Evolutionary conservation across 805 yeast species (phyloP), one percentile per base, ranked within the genome.

Genomic region (Candida oleophila): DNA sequence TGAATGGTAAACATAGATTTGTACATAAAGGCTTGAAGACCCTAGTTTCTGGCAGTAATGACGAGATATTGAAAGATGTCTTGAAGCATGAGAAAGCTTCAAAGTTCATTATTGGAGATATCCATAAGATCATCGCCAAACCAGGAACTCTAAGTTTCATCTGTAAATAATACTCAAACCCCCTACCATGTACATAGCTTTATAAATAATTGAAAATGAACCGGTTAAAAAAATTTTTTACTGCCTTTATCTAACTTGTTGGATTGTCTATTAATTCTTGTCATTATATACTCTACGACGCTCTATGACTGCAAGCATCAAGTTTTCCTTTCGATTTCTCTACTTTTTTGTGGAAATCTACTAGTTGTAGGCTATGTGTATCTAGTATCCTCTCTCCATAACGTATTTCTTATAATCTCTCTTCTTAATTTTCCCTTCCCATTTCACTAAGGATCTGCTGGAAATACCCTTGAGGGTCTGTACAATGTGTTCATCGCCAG

Each of bases 1-100:
- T 90, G 36, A 83, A 90, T 59, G 96, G 96, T 3, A 84, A 81
- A 57, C 75, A 78, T 64, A 77, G 84, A 53, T 78, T 79, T 49
- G 68, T 69, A 15, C 69, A 74, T 45, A 55, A 56, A 7, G 76
- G 56, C 4, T 22, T 38, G 2, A 70, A 68, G 38, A 64, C 67
- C 2, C 65, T 82, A 32, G 51, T 65, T 8, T 55, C 66, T 9
- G 56, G 66, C 38, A 60, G 65, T 2, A 71, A 68, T 3, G 64
- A 52, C 0, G 58, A 56, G 3, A 65, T 80, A 15, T 49, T 78
- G 19, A 62, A 66, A 9, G 67, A 62, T 14, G 46, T 81, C 2
- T 43, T 61, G 40, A 42, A 51, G 1, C 55, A 66, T 4, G 65
- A 64, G 12, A 67, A 63, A 1, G 78, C 78, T 4, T 51, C 61